A percentile compares a stretch with the other conserved stretches of the same genome.
Conservation (phyloP, 805 yeast genomes). For the Pichia cephalocereana region DNA sequence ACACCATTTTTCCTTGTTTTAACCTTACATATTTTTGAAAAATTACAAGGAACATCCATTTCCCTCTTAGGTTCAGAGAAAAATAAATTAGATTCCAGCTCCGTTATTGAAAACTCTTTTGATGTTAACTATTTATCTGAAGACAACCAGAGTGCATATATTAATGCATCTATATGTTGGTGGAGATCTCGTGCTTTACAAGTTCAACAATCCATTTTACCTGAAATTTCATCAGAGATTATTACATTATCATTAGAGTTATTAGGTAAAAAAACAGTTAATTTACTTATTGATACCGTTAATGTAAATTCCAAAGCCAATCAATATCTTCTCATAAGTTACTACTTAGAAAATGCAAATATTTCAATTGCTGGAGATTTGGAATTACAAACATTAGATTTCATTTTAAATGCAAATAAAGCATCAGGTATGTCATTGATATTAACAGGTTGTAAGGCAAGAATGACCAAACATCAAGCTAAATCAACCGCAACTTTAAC, state of each 20-base stretch:
- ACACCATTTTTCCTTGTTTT: constrained; percentile 38
- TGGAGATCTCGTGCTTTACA: constrained; percentile 69
- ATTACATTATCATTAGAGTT: constrained; percentile 34
- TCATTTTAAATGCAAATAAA: constrained; percentile 45
- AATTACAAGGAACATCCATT: constrained; percentile 23
- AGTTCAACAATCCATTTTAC: constrained; percentile 52
- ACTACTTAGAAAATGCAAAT: constrained; percentile 61
- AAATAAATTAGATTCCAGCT: constrained; percentile 14
- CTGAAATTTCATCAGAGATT: constrained; percentile 44
- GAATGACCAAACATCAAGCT: constrained; percentile 74
- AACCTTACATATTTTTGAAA: constrained; percentile 36
- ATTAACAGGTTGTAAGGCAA: constrained; percentile 83
- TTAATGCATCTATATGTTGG: constrained; percentile 50
- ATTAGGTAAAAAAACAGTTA: constrained; percentile 27
- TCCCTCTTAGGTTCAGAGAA: constrained; percentile 19
- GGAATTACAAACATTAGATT: constrained; percentile 51
- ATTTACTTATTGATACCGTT: constrained; percentile 26
- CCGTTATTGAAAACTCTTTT: constrained; percentile 14
- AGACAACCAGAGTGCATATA: constrained; percentile 16
- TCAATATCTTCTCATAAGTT: constrained; percentile 34
- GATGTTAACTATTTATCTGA: constrained; percentile 1
- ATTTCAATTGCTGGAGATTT: constrained; percentile 51
- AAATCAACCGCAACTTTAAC: constrained; percentile 65
- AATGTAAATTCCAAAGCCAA: constrained; percentile 22
- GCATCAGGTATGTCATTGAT: constrained; percentile 53